These are phyloP conservation scores for Poronia punctata DNA, from an alignment of 495 filamentous ascomycete genomes.

Conservation along the genomic window DNA sequence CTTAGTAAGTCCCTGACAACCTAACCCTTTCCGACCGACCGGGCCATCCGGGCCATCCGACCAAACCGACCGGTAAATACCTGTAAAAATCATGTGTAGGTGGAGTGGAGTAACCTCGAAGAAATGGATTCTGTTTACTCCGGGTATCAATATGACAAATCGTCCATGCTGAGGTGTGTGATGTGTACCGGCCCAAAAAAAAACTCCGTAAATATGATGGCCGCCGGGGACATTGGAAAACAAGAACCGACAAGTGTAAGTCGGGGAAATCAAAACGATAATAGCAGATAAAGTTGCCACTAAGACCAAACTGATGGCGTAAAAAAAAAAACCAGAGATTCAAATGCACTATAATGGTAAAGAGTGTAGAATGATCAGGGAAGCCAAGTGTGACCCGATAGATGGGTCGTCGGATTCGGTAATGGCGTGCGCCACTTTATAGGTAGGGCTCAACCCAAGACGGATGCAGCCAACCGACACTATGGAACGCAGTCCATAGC, in stretches of 20 bases:
- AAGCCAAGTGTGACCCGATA: constrained; percentile 1
- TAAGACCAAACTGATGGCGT: constrained; percentile 6
- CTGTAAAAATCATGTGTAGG: no score
- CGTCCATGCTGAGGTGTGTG: constrained; percentile 25
- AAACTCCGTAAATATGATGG: background rate
- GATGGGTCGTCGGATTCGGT: constrained; percentile 3
- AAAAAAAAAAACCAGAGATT: constrained; percentile 6
- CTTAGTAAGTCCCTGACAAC: no score
- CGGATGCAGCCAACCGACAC: constrained; percentile 77
- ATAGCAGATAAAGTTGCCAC: background rate
- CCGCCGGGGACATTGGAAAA: background rate
- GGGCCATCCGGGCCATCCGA: no score
- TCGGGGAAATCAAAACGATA: background rate
- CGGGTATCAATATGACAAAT: constrained; percentile 32
- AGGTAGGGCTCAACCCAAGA: constrained; percentile 52
- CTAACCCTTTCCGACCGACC: no score
- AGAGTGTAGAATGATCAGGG: background rate
- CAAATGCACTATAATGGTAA: constrained; percentile 7
- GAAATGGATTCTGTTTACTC: constrained; percentile 25
- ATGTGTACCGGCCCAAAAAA: constrained; percentile 8
- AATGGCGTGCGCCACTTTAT: constrained; percentile 9
- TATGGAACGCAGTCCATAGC: constrained; percentile 86
- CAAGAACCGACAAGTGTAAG: background rate
- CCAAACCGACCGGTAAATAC: no score
- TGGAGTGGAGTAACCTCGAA: constrained; percentile 27